A percentile compares a stretch with the other conserved stretches of the same genome.
Evolutionary conservation across 2,329 filamentous ascomycete genomes (phyloP).

Genomic region (Fusarium odoratissimum): DNA sequence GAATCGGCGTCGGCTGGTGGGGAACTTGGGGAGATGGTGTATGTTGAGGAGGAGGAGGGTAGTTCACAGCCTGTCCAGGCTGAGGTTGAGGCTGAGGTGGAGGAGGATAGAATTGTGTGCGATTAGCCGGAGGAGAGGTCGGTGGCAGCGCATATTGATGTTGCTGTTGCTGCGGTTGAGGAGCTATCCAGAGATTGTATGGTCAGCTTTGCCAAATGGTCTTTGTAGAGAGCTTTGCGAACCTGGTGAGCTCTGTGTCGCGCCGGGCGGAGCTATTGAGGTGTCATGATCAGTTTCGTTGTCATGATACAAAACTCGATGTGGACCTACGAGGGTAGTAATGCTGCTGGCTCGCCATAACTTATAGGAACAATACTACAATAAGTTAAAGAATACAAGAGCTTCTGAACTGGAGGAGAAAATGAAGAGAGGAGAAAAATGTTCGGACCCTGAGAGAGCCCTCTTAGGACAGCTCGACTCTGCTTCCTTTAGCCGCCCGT

Average conservation of each 20-base stretch:
- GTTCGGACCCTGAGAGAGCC: slow-evolving; percentile 9
- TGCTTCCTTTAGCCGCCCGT: slow-evolving; percentile 36
- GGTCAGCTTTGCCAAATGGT: slow-evolving; percentile 23
- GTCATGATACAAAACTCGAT: slow-evolving; percentile 25
- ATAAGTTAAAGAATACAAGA: not conserved
- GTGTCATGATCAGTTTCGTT: slow-evolving; percentile 36
- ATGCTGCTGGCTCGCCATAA: slow-evolving; percentile 56
- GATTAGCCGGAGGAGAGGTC: slow-evolving; percentile 59
- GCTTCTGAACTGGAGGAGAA: not conserved
- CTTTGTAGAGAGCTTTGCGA: slow-evolving; percentile 17
- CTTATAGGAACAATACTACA: not conserved
- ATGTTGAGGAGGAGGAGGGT: slow-evolving; percentile 43
- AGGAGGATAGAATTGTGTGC: slow-evolving; percentile 58
- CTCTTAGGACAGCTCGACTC: slow-evolving; percentile 12
- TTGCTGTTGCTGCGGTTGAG: slow-evolving; percentile 43
- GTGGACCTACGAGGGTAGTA: slow-evolving; percentile 61
- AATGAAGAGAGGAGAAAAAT: slow-evolving; percentile 4
- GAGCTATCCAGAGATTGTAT: slow-evolving; percentile 28
- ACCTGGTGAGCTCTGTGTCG: slow-evolving; percentile 47
- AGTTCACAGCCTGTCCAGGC: slow-evolving; percentile 45
- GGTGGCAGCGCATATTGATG: slow-evolving; percentile 61
- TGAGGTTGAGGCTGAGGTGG: slow-evolving; percentile 53
- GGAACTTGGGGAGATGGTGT: slow-evolving; percentile 41
- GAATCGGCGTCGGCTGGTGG: slow-evolving; percentile 26
- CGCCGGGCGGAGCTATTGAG: slow-evolving; percentile 56